Evolutionary conservation across 2,329 filamentous ascomycete genomes (phyloP).

Genomic region (Pezicula rhizophila): DNA sequence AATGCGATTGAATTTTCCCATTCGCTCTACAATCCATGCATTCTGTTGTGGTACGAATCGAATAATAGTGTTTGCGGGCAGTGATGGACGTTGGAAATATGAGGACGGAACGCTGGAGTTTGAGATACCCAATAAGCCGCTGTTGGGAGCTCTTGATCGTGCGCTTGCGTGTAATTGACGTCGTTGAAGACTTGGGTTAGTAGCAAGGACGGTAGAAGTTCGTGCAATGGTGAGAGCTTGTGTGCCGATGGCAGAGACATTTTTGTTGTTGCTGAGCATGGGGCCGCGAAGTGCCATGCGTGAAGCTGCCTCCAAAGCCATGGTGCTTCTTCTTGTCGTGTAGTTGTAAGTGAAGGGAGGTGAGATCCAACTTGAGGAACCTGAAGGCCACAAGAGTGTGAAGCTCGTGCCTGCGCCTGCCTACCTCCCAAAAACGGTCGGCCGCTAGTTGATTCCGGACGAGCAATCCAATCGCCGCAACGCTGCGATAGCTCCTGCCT

Average conservation of each 20-base stretch:
- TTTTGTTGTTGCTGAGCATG: constrained; percentile 17
- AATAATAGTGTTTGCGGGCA: constrained; percentile 90
- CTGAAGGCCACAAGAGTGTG: too few species aligned
- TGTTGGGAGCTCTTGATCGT: constrained; percentile 20
- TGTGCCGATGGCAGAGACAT: constrained; percentile 9
- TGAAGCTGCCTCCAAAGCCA: constrained; percentile 16
- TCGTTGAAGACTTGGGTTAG: constrained; percentile 16
- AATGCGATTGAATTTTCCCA: constrained; percentile 95
- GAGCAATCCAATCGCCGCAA: too few species aligned
- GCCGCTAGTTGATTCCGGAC: too few species aligned
- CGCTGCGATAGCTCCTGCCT: not conserved
- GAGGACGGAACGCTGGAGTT: constrained; percentile 49
- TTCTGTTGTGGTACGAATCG: constrained; percentile 99
- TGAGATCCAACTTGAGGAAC: too few species aligned
- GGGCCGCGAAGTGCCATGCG: constrained; percentile 17
- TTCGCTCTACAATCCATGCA: constrained; percentile 98
- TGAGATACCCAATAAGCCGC: constrained; percentile 22
- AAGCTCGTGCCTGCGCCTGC: too few species aligned
- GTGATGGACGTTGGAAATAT: constrained; percentile 70
- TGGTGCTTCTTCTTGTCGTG: too few species aligned
- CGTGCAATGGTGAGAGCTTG: constrained; percentile 13
- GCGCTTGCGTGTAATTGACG: constrained; percentile 22
- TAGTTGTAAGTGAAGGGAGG: too few species aligned
- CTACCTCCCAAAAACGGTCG: too few species aligned
- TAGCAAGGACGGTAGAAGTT: constrained; percentile 14